Evolutionary conservation across 2,329 filamentous ascomycete species (phyloP), one percentile per base, ranked within the genome.

Genomic region (Cladophialophora immunda): DNA sequence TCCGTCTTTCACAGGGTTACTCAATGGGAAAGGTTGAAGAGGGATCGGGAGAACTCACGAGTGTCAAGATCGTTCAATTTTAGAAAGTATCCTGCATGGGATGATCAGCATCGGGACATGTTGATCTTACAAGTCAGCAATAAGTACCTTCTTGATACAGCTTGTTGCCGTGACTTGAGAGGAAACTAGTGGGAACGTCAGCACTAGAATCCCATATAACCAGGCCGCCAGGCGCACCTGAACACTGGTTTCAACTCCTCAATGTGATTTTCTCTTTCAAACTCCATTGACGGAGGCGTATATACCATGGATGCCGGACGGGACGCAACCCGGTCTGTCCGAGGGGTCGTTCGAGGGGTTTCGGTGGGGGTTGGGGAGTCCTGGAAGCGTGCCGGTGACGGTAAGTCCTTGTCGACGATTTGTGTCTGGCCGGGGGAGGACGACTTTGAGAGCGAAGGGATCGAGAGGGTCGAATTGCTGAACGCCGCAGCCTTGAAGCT

Each of bases 151-250:
- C 95, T 73, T 97, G 94, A 78, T 98, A 99, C 64, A 98, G 83
- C 81, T 98, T 98, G 80, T 97, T 97, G 65, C 89, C 90, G 78
- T 99, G 95, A 80, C 91, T 95, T 81, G 97, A 98, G 71, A 99
- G 86, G 76, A 93, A 95, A 62, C 71, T 73, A 57, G 50, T 27
- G 50, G 47, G 32, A 22, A 8, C 47, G 58, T 61, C 58, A 61
- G 58, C 45, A 62, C 60, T 47, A 55, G 60, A 17, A 15, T 25
- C 25, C 27, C 27, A 64, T 65, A 53, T 45, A 52, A 59, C 22
- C 7, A 29, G 38, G 30, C 19, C 29, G n/a, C 32, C 56, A 45
- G 25, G 32, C 67, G 19, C 62, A 71, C 68, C 88, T 92, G 80
- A 98, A 98, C 75, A 98, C 94, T 70, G 94, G 94, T 81, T 93